Base-by-base conservation (phyloP, 75 land plant species). In the Cunninghamia lanceolata region DNA sequence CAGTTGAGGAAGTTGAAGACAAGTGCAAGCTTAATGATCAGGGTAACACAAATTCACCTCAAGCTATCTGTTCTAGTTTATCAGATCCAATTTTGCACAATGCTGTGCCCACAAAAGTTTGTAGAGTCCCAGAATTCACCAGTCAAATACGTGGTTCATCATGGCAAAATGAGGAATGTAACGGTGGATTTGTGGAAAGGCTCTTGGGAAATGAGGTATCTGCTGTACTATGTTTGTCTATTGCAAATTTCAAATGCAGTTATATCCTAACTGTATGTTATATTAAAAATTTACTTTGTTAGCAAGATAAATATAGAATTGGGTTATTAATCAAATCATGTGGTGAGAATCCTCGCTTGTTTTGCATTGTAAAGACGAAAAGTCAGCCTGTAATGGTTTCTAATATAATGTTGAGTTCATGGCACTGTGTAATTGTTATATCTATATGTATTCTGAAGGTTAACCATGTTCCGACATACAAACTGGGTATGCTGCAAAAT, bases 121-220 rank as follows among this genome's bases (percentile, higher is more conserved):
- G 50, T 30, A 40, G 47, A 45, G 82, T 45, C n/a, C 34, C 50
- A 21, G 82, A 80, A n/a, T 80, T n/a, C 82, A 3, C 46, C 45
- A 80, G 50, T 45, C 82, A 43, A 42, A 28, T 80, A 45, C 46
- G 16, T 11, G 11, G 32, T 78, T 85, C 85, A 25, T 46, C 88
- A 53, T 88, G 89, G 87, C 82, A 86, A 53, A 53, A 81, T 77
- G 89, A 81, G 3, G 84, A 87, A 63, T 86, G 89, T 28, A 86
- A 76, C 38, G 89, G 86, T 66, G 88, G 84, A 46, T 88, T 88
- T 86, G 42, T 42, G 59, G 88, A 66, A 46, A 46, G 88, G 34
- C 17, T 88, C 79, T 82, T 68, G 82, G 82, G 59, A 39, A 79
- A 40, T 45, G 76, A 85, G 89, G 89, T 88, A 86, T 3, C 70